Base-by-base conservation (phyloP, 1,284 basidiomycete genomes). In the Leucoagaricus sp. region DNA sequence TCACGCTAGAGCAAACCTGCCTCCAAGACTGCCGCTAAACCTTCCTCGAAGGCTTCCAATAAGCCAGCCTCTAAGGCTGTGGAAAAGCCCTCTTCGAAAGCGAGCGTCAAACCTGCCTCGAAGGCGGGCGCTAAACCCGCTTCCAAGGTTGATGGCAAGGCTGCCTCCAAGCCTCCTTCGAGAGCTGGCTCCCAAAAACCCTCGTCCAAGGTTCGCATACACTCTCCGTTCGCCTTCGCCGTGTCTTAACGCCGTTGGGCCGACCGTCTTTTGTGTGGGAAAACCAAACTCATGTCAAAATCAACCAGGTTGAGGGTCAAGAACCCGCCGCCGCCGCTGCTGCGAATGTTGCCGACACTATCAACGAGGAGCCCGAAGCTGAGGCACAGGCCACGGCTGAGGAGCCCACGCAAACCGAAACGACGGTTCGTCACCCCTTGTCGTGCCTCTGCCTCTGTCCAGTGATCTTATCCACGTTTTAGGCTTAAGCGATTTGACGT, bases 311-410 rank as follows among this genome's bases (percentile, higher is more conserved):
- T 57, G 78, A 76, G 56, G 74, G 74, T 41, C 70, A 74, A 47
- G 76, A 73, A 53, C 70, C 75, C 40, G 70, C 66, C 44, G 70
- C 71, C 6, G 60, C 67, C 49, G 70, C 57, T 49, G 70, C 57
- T 49, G 66, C 69, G 26, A 60, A 69, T 28, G 71, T 70, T 15
- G 67, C 64, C 25, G 76, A 74, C 52, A 75, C 82, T 28, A 84
- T 85, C 58, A 75, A 70, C 33, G 83, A 84, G 64, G 82, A 84
- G 54, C 73, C 79, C 33, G 82, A 83, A 58, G 77, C 68, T 25
- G 78, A 79, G 54, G 71, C 69, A 44, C 67, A 65, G 15, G 74
- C 69, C 19, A 67, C 63, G n/a, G 72, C 63, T 48, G 58, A 38
- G 23, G 53, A 49, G 26, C 4, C 49, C 44, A 19, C 46, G 23